These are phyloP conservation scores for Ramularia collo-cygni DNA, from an alignment of 2,329 filamentous ascomycete species.

Conservation along the genomic window DNA sequence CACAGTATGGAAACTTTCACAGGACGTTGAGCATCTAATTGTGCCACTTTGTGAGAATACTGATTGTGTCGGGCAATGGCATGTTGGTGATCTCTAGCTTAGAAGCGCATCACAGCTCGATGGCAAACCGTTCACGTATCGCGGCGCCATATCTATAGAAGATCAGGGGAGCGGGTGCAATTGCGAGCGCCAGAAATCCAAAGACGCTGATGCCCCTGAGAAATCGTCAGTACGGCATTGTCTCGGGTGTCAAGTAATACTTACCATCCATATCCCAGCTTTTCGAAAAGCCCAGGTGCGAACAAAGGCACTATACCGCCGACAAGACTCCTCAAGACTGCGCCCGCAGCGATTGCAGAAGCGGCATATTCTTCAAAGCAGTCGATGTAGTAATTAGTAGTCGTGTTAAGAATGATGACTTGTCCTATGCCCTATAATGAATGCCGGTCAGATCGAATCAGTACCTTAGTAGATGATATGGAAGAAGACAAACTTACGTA, in stretches of 20 bases:
- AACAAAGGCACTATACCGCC: conserved; percentile 44
- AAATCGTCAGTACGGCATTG: too few species aligned
- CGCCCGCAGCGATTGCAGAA: conserved; percentile 44
- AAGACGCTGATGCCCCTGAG: conserved; percentile 36
- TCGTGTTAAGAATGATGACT: conserved; percentile 47
- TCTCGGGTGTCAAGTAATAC: background rate
- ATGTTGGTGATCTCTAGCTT: background rate
- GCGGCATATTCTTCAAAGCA: conserved; percentile 46
- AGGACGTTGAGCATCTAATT: too few species aligned
- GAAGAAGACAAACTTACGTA: conserved; percentile 37
- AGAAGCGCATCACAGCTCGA: conserved; percentile 25
- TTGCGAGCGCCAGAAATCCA: conserved; percentile 38
- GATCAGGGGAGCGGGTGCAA: conserved; percentile 44
- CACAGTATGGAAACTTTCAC: too few species aligned
- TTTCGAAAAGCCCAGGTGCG: conserved; percentile 39
- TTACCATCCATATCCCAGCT: conserved; percentile 44
- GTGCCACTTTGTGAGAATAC: too few species aligned
- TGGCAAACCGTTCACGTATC: conserved; percentile 41
- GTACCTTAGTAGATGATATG: too few species aligned
- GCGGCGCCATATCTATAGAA: conserved; percentile 44
- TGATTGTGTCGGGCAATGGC: too few species aligned
- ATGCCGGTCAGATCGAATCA: background rate
- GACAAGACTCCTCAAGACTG: conserved; percentile 41
- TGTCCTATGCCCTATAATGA: conserved; percentile 37
- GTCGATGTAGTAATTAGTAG: conserved; percentile 51